Evolutionary conservation across 495 filamentous ascomycete genomes (phyloP), one percentile per base, ranked within the genome.

Genomic region (Lasiosphaeria miniovina): DNA sequence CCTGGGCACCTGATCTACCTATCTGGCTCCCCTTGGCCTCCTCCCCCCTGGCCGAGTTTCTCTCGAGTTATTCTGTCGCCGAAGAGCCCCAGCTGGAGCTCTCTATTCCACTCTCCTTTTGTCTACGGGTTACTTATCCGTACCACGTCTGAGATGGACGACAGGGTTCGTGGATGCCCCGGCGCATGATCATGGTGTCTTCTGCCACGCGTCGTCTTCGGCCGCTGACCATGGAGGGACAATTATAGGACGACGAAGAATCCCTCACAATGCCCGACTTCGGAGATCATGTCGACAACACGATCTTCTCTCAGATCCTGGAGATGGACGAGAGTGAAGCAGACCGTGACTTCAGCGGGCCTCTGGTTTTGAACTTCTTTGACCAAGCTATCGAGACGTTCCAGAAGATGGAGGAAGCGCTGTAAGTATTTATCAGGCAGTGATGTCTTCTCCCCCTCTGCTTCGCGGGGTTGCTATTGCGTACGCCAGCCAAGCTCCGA

Each of bases 271-370:
- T 72, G 69, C 60, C 74, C 46, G 76, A 82, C 43, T 73, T 82
- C 12, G 83, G 83, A 49, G 90, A 95, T 61, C 79, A 78, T 63
- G 87, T 98, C 69, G 94, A 98, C 70, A 71, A 75, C 32, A 66
- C 71, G 52, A 94, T 90, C 58, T 98, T 98, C 61, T 87, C 89
- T 59, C 94, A 98, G 75, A 96, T 98, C 71, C 84, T 97, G 48
- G 92, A 96, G 75, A 96, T 96, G 92, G 92, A 96, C 69, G 92
- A 96, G 48, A 88, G 89, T 59, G 87, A 88, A 52, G 86, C 87
- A 4, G 88, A 91, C 74, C 61, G 90, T 87, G 57, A 96, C 50
- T 81, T 81, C 79, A 91, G 86, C 75, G 84, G 81, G 68, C 86
- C 89, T 51, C 95, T 98, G 58, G 95, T 98, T 4, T 86, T 81